Evolutionary conservation across 768 basidiomycete species (phyloP), one percentile per base, ranked within the genome.

Genomic region (Dendrothele bispora): DNA sequence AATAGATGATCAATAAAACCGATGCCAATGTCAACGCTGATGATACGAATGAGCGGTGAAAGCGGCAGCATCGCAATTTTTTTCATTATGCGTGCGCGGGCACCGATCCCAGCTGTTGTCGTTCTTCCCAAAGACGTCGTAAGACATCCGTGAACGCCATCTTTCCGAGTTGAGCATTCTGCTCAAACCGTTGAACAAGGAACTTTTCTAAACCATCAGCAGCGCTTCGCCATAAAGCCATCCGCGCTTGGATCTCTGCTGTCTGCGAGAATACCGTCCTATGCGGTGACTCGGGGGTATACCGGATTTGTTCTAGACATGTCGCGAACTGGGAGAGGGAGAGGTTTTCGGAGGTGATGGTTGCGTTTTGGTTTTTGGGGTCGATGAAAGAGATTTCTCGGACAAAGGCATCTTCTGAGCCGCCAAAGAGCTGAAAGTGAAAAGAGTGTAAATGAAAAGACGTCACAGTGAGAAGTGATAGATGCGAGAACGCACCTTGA

Each of bases 361-460:
- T 87, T 39, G 89, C 87, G 26, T 77, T 82, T 67, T 88, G 86
- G 21, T 77, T 82, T 49, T 80, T 71, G 2, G 95, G 95, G 66
- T 97, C 91, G 29, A 95, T 77, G 61, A 95, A 95, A 4, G 92
- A 91, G 56, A 97, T 86, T 69, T 98, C 95, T 38, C 95, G 84
- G 1, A 97, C 91, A 61, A 89, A 97, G 8, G 95, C 93, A 59
- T 94, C 91, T 70, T 93, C 91, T 53, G 91, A 91, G 30, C 92
- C 92, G 43, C 92, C 92, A 48, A 95, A 90, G 21, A 95, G 66
- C 92, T 94, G 59, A 70, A 39, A 74, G 75, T n/a, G n/a, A n/a
- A n/a, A n/a, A n/a, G n/a, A n/a, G n/a, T n/a, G n/a, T n/a, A n/a
- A n/a, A n/a, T n/a, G n/a, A n/a, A n/a, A n/a, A n/a, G n/a, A 18